Evolutionary conservation across 1,284 basidiomycete species (phyloP), one percentile per base, ranked within the genome.

Genomic region (Pseudomicrostroma phylloplanum): DNA sequence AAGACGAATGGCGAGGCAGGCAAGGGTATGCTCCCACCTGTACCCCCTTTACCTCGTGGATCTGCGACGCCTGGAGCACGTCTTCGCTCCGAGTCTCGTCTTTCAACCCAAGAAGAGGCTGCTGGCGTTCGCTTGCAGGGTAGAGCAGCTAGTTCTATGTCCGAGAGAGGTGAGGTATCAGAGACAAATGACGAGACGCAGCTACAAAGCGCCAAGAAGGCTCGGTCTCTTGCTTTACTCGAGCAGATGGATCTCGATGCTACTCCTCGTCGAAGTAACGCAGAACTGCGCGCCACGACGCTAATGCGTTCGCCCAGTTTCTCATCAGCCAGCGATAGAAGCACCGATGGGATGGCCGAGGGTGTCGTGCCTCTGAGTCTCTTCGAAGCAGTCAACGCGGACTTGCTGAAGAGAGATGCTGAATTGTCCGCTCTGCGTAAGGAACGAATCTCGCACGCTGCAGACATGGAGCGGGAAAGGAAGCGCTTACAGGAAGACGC

Each of bases 201-300:
- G 30, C 30, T 36, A 36, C 30, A 36, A 3, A 36, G 12, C 17
- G 12, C 6, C 13, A 13, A 56, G 19, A 41, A 39, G 51, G 51
- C 51, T 19, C 51, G 51, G 7, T 54, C 51, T 6, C 51, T 54
- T 6, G 51, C 51, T 15, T 56, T 61, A 13, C 43, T 61, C 6
- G 58, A 61, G 48, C 57, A 42, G 25, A 61, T 61, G 60, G 60
- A 61, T 40, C 55, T 61, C 11, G 51, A 54, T 19, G 51, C 51
- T 25, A 61, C 60, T 7, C 60, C 60, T 9, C 41, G 42, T 25
- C 57, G 57, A 30, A 23, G 23, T 9, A 61, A 21, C 25, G 36
- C 7, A 6, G 26, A 30, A 6, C 11, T 58, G 15, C 46, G 42
- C 15, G 21, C 41, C 11, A 25, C 57, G 12, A n/a, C 41, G 7